Percentiles rank a stretch among this genome's conserved stretches.
These are phyloP conservation scores for Elsinoe batatas DNA, from an alignment of 2,329 filamentous ascomycete genomes.

Conservation along the genomic window DNA sequence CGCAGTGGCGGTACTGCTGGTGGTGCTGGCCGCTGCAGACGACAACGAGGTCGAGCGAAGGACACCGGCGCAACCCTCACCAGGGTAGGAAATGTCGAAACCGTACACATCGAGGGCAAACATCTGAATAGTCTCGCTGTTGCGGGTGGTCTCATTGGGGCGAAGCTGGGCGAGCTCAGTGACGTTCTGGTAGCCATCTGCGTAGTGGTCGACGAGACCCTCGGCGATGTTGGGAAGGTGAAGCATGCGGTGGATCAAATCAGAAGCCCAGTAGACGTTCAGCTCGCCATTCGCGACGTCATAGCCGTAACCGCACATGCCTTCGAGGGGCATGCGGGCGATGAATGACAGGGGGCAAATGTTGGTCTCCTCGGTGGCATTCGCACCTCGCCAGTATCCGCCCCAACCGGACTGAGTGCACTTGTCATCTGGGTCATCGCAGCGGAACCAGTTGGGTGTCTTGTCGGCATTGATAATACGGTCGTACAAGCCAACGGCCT, in stretches of 20 bases:
- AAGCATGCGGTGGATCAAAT: conserved; percentile 57
- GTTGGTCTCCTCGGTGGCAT: conserved; percentile 57
- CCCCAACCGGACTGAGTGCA: conserved; percentile 47
- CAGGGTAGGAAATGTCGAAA: conserved; percentile 53
- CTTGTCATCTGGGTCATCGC: conserved; percentile 59
- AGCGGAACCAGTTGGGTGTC: conserved; percentile 51
- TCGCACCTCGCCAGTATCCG: conserved; percentile 58
- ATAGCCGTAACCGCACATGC: conserved; percentile 54
- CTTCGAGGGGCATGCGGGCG: conserved; percentile 46
- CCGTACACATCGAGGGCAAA: conserved; percentile 61
- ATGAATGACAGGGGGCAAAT: conserved; percentile 56
- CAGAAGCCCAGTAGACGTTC: conserved; percentile 56
- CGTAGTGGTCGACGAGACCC: conserved; percentile 51
- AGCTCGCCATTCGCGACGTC: conserved; percentile 46
- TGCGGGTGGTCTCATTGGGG: conserved; percentile 40
- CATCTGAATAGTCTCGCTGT: conserved; percentile 56
- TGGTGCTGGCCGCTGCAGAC: conserved; percentile 12
- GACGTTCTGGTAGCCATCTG: conserved; percentile 48
- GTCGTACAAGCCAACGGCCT: conserved; percentile 53
- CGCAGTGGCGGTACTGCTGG: conserved; percentile 11
- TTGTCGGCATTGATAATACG: conserved; percentile 51
- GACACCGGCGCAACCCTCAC: conserved; percentile 50
- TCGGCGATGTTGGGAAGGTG: conserved; percentile 54
- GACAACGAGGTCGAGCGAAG: conserved; percentile 14
- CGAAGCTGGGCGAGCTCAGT: conserved; percentile 45